Conservation (phyloP, 1,284 basidiomycete genomes). For the Stygiomarasmius scandens region DNA sequence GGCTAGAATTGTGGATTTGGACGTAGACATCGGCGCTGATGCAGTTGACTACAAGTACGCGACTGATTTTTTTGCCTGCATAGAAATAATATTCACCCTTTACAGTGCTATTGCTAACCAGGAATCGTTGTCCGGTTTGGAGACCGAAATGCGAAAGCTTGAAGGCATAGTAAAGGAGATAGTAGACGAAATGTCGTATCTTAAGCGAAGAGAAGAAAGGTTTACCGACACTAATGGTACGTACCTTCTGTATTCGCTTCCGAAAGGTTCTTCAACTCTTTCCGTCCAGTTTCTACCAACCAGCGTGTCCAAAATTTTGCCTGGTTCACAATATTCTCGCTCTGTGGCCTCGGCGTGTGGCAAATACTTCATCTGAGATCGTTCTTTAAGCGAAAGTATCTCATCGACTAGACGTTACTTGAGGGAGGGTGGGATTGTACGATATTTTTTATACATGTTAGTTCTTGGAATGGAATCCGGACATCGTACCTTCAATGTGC, state of each 20-base stretch:
- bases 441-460: background rate
- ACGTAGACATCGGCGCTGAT: slow-evolving; percentile 97
- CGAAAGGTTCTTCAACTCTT: slow-evolving; percentile 5
- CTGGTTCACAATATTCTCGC: slow-evolving; percentile 81
- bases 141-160: slow-evolving; percentile 97
- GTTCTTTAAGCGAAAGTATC: slow-evolving; percentile 97
- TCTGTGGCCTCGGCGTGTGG: slow-evolving; percentile 89
- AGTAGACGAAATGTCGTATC: slow-evolving; percentile 91
- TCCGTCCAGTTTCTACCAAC: slow-evolving; percentile 83
- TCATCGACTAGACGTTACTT: slow-evolving; percentile 66
- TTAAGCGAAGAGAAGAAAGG: slow-evolving; percentile 86
- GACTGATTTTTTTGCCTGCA: background rate
- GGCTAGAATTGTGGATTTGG: slow-evolving; percentile 82
- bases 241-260: slow-evolving; percentile 33
- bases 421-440: background rate
- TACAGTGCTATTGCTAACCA: slow-evolving; percentile 95
- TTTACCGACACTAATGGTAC: slow-evolving; percentile 93
- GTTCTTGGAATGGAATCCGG: background rate
- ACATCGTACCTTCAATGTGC: background rate
- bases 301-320: slow-evolving; percentile 91
- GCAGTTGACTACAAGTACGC: slow-evolving; percentile 97
- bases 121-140: slow-evolving; percentile 92
- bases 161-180: slow-evolving; percentile 95
- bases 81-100: background rate
- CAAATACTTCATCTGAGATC: slow-evolving; percentile 92